Evolutionary conservation across 1,139 yeast genomes (phyloP).

Genomic region (Saccharomyces pastorianus): DNA sequence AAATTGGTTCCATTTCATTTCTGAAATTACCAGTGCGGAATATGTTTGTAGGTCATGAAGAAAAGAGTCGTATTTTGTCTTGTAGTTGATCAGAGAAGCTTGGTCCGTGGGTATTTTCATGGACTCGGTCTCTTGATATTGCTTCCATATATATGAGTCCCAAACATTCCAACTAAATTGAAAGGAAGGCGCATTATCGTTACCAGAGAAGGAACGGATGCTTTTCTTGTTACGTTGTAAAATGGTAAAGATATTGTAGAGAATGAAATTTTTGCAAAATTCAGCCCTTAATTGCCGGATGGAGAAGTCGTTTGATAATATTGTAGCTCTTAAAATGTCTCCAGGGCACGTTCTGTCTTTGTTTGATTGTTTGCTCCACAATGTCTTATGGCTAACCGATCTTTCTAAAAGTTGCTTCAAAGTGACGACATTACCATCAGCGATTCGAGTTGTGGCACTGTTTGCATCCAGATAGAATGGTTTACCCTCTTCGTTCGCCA

Average conservation of each 20-base stretch:
- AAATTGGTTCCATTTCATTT: conserved; percentile 10
- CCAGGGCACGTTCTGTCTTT: conserved; percentile 15
- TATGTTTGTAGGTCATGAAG: conserved; percentile 13
- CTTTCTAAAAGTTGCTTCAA: conserved; percentile 6
- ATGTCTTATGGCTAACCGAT: conserved; percentile 3
- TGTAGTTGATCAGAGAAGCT: conserved; percentile 8
- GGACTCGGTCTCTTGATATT: conserved; percentile 7
- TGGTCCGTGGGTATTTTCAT: conserved; percentile 6
- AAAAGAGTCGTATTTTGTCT: conserved; percentile 15
- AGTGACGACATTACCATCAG: conserved; percentile 1
- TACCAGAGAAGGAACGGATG: neutral
- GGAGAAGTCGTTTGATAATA: conserved; percentile 11
- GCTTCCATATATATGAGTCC: conserved; percentile 16
- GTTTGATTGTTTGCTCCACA: conserved; percentile 11
- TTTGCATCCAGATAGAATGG: neutral
- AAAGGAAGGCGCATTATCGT: neutral
- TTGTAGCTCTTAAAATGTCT: conserved; percentile 18
- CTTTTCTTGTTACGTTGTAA: neutral
- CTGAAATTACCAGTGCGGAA: conserved; percentile 12
- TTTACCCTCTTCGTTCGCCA: neutral
- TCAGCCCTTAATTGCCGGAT: conserved; percentile 14
- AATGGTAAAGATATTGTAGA: conserved; percentile 13
- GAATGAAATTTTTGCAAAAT: conserved; percentile 14
- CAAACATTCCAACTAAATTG: conserved; percentile 12
- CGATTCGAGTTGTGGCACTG: neutral